These are phyloP conservation scores for Henckelia pumila DNA, from an alignment of 257 asterid genomes.

Conservation along the genomic window DNA sequence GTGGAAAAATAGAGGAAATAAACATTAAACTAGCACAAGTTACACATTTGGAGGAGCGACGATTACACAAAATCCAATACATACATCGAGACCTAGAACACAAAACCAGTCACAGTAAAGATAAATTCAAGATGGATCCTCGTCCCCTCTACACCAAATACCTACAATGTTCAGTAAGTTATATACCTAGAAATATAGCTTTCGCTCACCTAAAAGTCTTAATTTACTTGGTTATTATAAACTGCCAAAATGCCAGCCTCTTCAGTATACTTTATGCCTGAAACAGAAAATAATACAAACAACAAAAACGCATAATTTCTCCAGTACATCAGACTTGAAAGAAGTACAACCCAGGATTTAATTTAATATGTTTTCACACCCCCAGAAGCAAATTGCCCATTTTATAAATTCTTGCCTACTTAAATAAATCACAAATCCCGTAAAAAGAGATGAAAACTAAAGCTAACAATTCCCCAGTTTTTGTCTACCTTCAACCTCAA, in stretches of 20 bases:
- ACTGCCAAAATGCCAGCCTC: neutral
- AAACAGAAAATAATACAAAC: constrained; percentile 1
- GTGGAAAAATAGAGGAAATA: neutral
- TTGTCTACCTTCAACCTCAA: constrained; percentile 5
- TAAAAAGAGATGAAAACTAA: neutral
- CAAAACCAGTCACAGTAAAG: neutral
- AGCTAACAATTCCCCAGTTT: constrained; percentile 3
- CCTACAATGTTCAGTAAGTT: neutral
- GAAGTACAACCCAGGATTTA: constrained; percentile 13
- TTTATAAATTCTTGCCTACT: constrained; percentile 5
- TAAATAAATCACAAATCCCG: neutral
- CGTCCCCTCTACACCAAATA: neutral
- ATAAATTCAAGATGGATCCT: too few relatives aligned
- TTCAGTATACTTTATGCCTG: neutral
- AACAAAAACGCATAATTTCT: neutral
- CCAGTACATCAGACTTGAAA: neutral
- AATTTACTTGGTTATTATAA: neutral
- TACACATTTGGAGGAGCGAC: constrained; percentile 1
- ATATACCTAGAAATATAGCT: neutral
- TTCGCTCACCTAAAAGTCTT: neutral
- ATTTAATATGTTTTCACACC: neutral
- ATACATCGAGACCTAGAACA: neutral
- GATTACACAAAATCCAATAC: neutral
- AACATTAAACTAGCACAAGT: constrained; percentile 13
- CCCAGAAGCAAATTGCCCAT: constrained; percentile 10